These are phyloP conservation scores for Penicillium daleae DNA, from an alignment of 495 filamentous ascomycete genomes.

Conservation along the genomic window DNA sequence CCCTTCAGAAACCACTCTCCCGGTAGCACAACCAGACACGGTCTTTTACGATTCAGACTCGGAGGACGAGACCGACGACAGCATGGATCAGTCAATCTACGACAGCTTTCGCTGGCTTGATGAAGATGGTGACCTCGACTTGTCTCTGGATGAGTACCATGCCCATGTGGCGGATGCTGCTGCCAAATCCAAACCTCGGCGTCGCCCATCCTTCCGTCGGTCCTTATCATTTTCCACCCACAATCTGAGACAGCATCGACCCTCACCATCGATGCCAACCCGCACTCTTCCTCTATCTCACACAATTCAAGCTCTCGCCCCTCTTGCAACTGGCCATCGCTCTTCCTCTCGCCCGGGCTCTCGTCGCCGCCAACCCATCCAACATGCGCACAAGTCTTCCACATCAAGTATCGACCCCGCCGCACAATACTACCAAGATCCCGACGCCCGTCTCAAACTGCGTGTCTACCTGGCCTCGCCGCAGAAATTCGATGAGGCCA, in stretches of 20 bases:
- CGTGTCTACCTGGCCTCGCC: slow-evolving; percentile 88
- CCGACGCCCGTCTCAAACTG: slow-evolving; percentile 83
- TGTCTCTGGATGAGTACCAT: slow-evolving; percentile 63
- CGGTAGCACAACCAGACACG: slow-evolving; percentile 29
- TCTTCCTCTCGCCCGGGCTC: slow-evolving; percentile 43
- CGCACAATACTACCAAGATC: slow-evolving; percentile 86
- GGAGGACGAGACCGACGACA: slow-evolving; percentile 26
- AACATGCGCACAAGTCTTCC: slow-evolving; percentile 42
- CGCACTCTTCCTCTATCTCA: slow-evolving; percentile 26
- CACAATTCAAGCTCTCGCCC: slow-evolving; percentile 20
- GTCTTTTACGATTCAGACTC: slow-evolving; percentile 40
- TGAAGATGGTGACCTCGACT: slow-evolving; percentile 73
- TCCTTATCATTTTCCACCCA: slow-evolving; percentile 48
- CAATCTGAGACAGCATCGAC: slow-evolving; percentile 19
- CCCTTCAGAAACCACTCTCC: slow-evolving; percentile 26
- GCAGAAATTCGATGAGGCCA: slow-evolving; percentile 93
- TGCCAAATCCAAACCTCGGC: slow-evolving; percentile 23
- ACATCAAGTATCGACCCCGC: slow-evolving; percentile 68
- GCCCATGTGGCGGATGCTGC: slow-evolving; percentile 43
- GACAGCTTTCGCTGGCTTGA: slow-evolving; percentile 82
- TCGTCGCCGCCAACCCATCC: slow-evolving; percentile 26
- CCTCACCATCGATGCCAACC: slow-evolving; percentile 22
- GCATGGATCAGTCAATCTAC: slow-evolving; percentile 59
- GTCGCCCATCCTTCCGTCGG: slow-evolving; percentile 50
- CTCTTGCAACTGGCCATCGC: slow-evolving; percentile 36